Evolutionary conservation across 176 grass and related monocot species (phyloP), one percentile per base, ranked within the genome.

Genomic region (Aegilops bicornis): DNA sequence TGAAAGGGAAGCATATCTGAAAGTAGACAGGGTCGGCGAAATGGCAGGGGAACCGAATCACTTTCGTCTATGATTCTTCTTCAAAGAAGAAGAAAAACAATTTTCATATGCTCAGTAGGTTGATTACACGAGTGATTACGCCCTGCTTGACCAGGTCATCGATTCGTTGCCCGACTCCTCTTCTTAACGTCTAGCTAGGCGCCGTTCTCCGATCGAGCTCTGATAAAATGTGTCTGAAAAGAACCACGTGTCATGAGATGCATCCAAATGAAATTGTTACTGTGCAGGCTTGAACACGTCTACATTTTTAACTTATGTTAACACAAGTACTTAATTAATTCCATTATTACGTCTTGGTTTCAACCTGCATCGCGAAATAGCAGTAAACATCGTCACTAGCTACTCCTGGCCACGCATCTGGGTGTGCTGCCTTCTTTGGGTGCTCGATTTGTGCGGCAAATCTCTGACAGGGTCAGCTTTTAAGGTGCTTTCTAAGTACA

Each of bases 71-170:
- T 43, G 39, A 48, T 50, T 24, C 60, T 63, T 63, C 72, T 45
- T 74, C 24, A 2, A 0, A 23, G 42, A 48, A 14, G 13, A 40
- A 45, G 43, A 50, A 19, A 83, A 64, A 52, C 17, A 50, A 79
- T 54, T 64, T 64, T 8, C 58, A 19, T 30, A 73, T 24, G 31
- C 29, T 22, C 15, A 70, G 16, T 61, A 74, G 20, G 20, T 59
- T 59, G 54, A 66, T 20, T 66, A 16, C 30, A 16, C 35, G 24
- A 73, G 78, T 73, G 82, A 64, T 79, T 84, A 88, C 17, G 45
- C 69, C 4, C 31, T 65, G n/a, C 22, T 23, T n/a, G 87, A 40
- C 63, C 19, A 42, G 17, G 67, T 66, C 82, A 73, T 59, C 2
- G 7, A 59, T 59, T 59, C 19, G 7, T 59, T 59, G 56, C 20